Evolutionary conservation across 345 rosid species (phyloP).

Genomic region (Lagerstroemia speciosa): DNA sequence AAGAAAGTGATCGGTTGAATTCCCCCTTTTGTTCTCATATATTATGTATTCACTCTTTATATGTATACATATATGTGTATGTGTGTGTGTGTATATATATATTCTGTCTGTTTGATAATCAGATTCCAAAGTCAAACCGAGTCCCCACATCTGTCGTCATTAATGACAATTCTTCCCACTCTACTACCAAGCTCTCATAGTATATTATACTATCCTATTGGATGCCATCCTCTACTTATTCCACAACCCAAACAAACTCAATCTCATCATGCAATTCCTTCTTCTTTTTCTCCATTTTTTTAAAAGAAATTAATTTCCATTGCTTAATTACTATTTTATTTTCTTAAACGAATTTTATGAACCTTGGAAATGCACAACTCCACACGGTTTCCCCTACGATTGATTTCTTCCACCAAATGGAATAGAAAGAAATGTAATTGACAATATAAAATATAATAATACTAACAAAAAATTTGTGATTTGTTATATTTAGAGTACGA

Average conservation of each 20-base stretch:
- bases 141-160: not conserved
- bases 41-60: not conserved
- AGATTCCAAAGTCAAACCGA: constrained; percentile 1
- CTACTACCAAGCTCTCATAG: not conserved
- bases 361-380: no score
- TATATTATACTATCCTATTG: not conserved
- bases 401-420: no score
- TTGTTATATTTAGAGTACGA: no score
- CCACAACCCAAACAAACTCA: not conserved
- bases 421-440: no score
- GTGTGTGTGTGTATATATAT: not conserved
- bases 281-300: no score
- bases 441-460: no score
- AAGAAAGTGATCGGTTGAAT: constrained; percentile 11
- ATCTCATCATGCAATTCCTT: not conserved
- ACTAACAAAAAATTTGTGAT: no score
- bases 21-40: not conserved
- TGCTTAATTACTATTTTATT: no score
- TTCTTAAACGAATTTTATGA: no score
- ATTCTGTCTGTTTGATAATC: not conserved
- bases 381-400: no score
- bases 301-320: no score
- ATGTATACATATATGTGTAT: not conserved
- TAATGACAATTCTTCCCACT: not conserved
- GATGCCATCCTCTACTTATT: not conserved